These are phyloP conservation scores for Graphium sp. DNA, from an alignment of 2,329 filamentous ascomycete species.

Conservation along the genomic window DNA sequence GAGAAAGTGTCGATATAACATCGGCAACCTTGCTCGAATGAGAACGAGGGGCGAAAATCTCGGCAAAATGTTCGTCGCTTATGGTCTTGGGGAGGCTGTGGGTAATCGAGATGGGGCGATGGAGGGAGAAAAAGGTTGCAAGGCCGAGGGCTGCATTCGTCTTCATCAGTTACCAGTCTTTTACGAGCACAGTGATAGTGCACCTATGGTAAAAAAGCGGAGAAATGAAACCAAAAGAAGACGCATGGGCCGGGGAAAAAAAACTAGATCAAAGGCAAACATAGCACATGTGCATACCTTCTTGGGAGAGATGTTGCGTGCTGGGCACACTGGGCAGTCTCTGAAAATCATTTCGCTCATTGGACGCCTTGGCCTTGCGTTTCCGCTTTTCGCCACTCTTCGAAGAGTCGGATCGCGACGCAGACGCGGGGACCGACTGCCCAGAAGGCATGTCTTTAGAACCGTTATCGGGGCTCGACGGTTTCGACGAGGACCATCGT, in stretches of 20 bases:
- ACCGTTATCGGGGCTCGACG: slow-evolving; percentile 42
- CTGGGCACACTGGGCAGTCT: slow-evolving; percentile 59
- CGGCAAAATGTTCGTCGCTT: slow-evolving; percentile 59
- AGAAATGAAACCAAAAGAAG: neutral
- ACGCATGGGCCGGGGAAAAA: too few relatives aligned
- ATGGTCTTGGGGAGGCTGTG: slow-evolving; percentile 61
- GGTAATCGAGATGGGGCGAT: slow-evolving; percentile 82
- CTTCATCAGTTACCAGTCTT: slow-evolving; percentile 7
- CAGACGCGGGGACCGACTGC: slow-evolving; percentile 29
- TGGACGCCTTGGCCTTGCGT: slow-evolving; percentile 37
- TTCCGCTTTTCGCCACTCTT: slow-evolving; percentile 35
- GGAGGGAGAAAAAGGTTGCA: slow-evolving; percentile 88
- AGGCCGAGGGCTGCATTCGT: slow-evolving; percentile 55
- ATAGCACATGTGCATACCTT: slow-evolving; percentile 28
- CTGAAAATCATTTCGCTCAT: slow-evolving; percentile 25
- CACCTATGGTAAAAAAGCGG: neutral
- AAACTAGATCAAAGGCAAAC: too few relatives aligned
- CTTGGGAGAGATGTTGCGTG: slow-evolving; percentile 53
- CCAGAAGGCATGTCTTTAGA: slow-evolving; percentile 30
- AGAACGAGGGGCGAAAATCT: slow-evolving; percentile 55
- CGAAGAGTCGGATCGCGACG: too few relatives aligned
- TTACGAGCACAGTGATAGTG: neutral
- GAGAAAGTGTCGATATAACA: slow-evolving; percentile 51
- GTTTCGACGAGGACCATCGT: slow-evolving; percentile 43
- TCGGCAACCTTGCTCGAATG: slow-evolving; percentile 34